Base-by-base conservation (phyloP, 148 eudicot genomes). In the Vaccinium vitisidaea region DNA sequence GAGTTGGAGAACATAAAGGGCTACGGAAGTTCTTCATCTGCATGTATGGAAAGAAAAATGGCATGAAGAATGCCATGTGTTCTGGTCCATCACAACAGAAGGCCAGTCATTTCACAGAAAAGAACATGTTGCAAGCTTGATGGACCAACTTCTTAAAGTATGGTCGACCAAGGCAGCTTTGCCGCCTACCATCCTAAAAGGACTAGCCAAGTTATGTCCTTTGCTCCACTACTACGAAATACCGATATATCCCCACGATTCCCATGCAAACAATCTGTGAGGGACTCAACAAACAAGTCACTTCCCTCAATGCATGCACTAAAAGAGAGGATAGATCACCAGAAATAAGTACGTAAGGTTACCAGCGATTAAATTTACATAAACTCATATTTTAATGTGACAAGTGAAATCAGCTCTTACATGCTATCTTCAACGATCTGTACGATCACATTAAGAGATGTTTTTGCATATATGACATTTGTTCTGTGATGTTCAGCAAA, bases 381-480 rank as follows among this genome's bases (percentile, higher is more conserved):
- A 3, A 74, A 39, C 77, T 39, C 23, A 15, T 7, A 7, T 18
- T 6, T 1, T 7, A 7, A 65, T 43, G 19, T 74, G 43, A 71
- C 48, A 74, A 74, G 77, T 74, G n/a, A 73, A 73, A 73, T 36
- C 19, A 74, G 50, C 77, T 74, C n/a, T 39, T 8, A 39, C 18
- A 18, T 18, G 23, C 0, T 36, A 74, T 74, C 77, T 74, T 74
- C 52, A 74, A 43, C 77, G 5, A 74, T 74, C 12, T 39, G 9
- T 46, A 16, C 48, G 2, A 74, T 74, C 49, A 43, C 77, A 74
- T 74, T 73, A 39, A 5, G 75, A 53, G 56, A 13, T 69, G 67
- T 21, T 16, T 59, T 59, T 25, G 12, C 75, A 69, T 2, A 30
- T 10, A 27, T 69, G 43, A 27, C 32, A n/a, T 23, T n/a, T 32